Percentiles rank a stretch among this genome's conserved stretches.
Conservation (phyloP, 2,329 filamentous ascomycete genomes). For the Herpotrichia juniperi region DNA sequence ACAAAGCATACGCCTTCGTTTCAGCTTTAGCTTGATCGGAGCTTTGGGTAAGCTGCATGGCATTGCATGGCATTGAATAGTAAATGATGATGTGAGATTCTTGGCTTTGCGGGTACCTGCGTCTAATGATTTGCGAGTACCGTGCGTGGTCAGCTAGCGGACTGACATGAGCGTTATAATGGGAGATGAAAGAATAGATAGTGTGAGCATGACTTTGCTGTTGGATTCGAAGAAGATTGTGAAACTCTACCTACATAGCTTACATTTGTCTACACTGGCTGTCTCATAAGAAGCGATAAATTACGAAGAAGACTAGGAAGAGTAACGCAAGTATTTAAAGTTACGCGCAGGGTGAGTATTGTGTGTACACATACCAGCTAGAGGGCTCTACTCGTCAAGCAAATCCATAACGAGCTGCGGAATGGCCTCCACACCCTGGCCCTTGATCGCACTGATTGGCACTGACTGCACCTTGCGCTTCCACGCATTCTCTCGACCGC, state of each 20-base stretch:
- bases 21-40: neutral
- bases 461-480: slow-evolving; percentile 65
- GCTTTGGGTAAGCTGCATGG: neutral
- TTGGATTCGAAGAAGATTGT: too few relatives aligned
- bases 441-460: slow-evolving; percentile 87
- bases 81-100: neutral
- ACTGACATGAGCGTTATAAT: too few relatives aligned
- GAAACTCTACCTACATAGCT: too few relatives aligned
- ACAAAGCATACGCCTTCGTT: neutral
- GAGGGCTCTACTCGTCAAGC: slow-evolving; percentile 49
- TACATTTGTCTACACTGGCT: too few relatives aligned
- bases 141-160: too few relatives aligned
- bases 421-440: slow-evolving; percentile 79
- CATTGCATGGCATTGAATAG: neutral
- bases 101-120: slow-evolving; percentile 4
- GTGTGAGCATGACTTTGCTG: too few relatives aligned
- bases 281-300: too few relatives aligned
- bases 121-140: too few relatives aligned
- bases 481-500: slow-evolving; percentile 68
- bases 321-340: too few relatives aligned
- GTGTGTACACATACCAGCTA: neutral
- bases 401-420: slow-evolving; percentile 75
- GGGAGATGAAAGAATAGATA: too few relatives aligned
- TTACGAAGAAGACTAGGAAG: too few relatives aligned
- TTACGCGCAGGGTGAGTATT: too few relatives aligned